Evolutionary conservation across 1,284 basidiomycete genomes (phyloP).

Genomic region (Inonotus obliquus): DNA sequence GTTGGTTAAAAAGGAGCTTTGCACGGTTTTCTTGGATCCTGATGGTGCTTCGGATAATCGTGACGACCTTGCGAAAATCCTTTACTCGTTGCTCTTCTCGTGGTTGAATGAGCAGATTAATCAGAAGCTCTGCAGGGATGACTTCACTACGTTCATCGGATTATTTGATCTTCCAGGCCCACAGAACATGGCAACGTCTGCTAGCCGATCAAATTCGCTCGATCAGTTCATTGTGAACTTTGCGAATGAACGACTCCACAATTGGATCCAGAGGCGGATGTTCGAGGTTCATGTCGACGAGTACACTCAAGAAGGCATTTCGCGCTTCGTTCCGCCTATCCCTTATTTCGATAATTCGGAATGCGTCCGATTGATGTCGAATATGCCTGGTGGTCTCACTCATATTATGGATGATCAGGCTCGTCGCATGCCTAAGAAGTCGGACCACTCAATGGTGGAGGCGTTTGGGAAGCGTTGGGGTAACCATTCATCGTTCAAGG

Average conservation of each 20-base stretch:
- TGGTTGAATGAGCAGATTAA: slow-evolving; percentile 98
- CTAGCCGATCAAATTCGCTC: slow-evolving; percentile 78
- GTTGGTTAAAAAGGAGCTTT: slow-evolving; percentile 90
- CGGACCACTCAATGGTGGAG: slow-evolving; percentile 91
- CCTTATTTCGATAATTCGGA: slow-evolving; percentile 92
- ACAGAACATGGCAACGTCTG: slow-evolving; percentile 70
- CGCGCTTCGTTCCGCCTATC: slow-evolving; percentile 62
- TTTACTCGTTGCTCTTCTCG: slow-evolving; percentile 92
- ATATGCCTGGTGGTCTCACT: slow-evolving; percentile 86
- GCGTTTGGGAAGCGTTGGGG: slow-evolving; percentile 93
- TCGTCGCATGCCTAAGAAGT: slow-evolving; percentile 82
- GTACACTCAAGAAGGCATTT: slow-evolving; percentile 83
- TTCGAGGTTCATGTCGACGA: slow-evolving; percentile 80
- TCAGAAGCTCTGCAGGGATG: slow-evolving; percentile 87
- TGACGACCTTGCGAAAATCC: slow-evolving; percentile 88
- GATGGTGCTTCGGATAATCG: slow-evolving; percentile 91
- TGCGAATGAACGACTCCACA: slow-evolving; percentile 87
- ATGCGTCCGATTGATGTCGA: slow-evolving; percentile 82
- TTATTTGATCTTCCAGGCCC: slow-evolving; percentile 94
- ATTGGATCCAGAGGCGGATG: slow-evolving; percentile 76
- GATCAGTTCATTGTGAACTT: slow-evolving; percentile 98
- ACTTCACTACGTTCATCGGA: slow-evolving; percentile 91
- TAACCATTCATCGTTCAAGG: slow-evolving; percentile 88
- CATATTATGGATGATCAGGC: slow-evolving; percentile 99
- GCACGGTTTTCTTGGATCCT: slow-evolving; percentile 92